Evolutionary conservation across 2,329 filamentous ascomycete genomes (phyloP).

Genomic region (Cordyceps fumosorosea): DNA sequence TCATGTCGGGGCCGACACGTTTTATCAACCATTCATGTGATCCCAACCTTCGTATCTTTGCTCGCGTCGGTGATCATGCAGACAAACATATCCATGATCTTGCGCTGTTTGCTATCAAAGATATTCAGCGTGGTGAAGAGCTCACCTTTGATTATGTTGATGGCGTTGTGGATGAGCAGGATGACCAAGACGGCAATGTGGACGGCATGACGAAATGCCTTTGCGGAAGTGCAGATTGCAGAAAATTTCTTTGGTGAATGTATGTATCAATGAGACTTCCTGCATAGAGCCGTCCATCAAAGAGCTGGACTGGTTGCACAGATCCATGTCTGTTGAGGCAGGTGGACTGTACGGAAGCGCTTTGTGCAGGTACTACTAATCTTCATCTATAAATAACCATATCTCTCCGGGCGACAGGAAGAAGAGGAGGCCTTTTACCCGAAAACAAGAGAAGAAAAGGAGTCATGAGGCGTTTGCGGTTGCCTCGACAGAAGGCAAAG

Average conservation of each 20-base stretch:
- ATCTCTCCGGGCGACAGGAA: not conserved
- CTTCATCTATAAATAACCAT: not conserved
- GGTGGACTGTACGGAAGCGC: not conserved
- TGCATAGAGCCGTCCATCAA: not conserved
- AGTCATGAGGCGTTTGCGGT: not conserved
- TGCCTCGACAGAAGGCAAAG: not conserved
- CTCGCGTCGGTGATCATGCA: constrained; percentile 68
- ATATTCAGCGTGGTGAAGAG: constrained; percentile 61
- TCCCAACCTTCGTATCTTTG: constrained; percentile 74
- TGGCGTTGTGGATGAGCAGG: constrained; percentile 48
- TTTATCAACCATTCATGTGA: constrained; percentile 82
- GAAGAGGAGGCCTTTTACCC: not conserved
- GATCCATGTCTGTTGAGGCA: not conserved
- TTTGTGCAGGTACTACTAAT: not conserved
- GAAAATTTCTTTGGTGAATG: constrained; percentile 60
- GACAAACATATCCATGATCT: constrained; percentile 70
- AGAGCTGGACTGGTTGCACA: not conserved
- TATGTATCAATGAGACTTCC: not conserved
- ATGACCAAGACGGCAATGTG: constrained; percentile 31
- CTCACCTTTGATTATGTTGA: constrained; percentile 77
- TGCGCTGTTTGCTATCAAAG: constrained; percentile 64
- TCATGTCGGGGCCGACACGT: constrained; percentile 68
- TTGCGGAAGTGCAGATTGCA: constrained; percentile 60
- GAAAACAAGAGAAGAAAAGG: not conserved
- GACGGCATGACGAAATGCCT: constrained; percentile 52